Conservation (phyloP, 2,329 filamentous ascomycete genomes). For the Ciborinia camelliae region DNA sequence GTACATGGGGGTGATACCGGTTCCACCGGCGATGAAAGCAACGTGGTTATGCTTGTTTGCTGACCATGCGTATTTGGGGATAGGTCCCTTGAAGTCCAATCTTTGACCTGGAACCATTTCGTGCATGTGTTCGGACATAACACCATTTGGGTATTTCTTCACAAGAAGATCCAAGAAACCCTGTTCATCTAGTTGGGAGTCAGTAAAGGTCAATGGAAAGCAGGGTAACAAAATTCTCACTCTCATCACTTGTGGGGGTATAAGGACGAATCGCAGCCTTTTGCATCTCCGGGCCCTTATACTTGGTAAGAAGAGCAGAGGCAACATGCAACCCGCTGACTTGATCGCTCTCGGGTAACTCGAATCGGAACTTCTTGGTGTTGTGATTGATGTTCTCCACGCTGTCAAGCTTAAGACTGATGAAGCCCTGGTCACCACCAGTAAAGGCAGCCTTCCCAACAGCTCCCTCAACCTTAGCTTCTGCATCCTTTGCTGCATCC, state of each 20-base stretch:
- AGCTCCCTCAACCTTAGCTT: constrained; percentile 41
- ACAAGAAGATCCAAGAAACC: constrained; percentile 86
- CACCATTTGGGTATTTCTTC: constrained; percentile 86
- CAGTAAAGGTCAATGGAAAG: constrained; percentile 17
- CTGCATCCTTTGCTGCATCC: constrained; percentile 54
- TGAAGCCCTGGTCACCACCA: constrained; percentile 85
- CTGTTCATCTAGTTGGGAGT: constrained; percentile 54
- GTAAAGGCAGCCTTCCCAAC: constrained; percentile 55
- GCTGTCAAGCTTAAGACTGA: constrained; percentile 74
- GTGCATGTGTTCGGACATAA: constrained; percentile 90
- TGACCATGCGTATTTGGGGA: constrained; percentile 88
- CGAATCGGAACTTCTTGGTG: constrained; percentile 89
- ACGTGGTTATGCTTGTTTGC: constrained; percentile 93
- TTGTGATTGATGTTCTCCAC: constrained; percentile 86
- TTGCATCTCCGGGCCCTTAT: constrained; percentile 74
- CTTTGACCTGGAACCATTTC: constrained; percentile 75
- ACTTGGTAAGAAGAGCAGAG: constrained; percentile 90
- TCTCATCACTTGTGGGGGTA: constrained; percentile 85
- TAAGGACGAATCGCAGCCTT: constrained; percentile 91
- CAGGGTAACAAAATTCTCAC: constrained; percentile 43
- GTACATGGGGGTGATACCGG: constrained; percentile 97
- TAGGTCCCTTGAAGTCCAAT: constrained; percentile 89
- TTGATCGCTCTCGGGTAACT: constrained; percentile 77
- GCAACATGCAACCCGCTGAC: constrained; percentile 79
- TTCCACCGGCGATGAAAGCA: constrained; percentile 85